Evolutionary conservation across 2,329 filamentous ascomycete species (phyloP).

Genomic region (Penicillium thymicola): DNA sequence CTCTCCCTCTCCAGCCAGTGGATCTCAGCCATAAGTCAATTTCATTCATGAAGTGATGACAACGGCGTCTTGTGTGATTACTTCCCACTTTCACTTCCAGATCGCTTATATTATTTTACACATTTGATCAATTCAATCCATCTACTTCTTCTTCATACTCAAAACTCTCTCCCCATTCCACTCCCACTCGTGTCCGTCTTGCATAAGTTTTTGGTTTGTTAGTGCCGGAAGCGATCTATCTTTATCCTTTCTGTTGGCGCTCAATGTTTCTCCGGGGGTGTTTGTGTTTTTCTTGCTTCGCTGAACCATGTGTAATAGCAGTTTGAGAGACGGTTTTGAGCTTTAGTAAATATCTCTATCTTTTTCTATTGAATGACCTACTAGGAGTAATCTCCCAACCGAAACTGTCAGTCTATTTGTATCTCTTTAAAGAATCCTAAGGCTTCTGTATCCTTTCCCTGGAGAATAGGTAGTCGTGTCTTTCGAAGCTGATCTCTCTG

Average conservation of each 20-base stretch:
- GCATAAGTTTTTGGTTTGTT: constrained; percentile 16
- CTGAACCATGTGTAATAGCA: constrained; percentile 4
- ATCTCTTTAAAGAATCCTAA: too few species aligned
- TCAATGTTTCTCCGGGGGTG: constrained; percentile 5
- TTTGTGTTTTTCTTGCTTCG: constrained; percentile 2
- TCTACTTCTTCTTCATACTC: constrained; percentile 1
- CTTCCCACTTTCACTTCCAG: constrained; percentile 9
- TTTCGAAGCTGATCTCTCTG: too few species aligned
- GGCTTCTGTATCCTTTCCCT: too few species aligned
- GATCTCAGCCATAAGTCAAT: constrained; percentile 15
- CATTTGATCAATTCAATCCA: constrained; percentile 8
- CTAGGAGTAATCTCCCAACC: neutral
- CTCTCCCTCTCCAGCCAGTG: constrained; percentile 13
- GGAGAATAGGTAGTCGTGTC: too few species aligned
- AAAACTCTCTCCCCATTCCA: constrained; percentile 4
- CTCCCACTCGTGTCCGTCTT: constrained; percentile 7
- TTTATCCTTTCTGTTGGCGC: constrained; percentile 5
- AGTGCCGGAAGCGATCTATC: constrained; percentile 15
- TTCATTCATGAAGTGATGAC: constrained; percentile 21
- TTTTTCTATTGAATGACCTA: neutral
- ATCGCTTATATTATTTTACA: constrained; percentile 15
- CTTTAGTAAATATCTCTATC: neutral
- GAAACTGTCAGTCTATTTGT: too few species aligned
- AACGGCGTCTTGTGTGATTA: constrained; percentile 13
- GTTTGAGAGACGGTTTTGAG: neutral